These are phyloP conservation scores for Ramalina intermedia DNA, from an alignment of 495 filamentous ascomycete species.

Conservation along the genomic window DNA sequence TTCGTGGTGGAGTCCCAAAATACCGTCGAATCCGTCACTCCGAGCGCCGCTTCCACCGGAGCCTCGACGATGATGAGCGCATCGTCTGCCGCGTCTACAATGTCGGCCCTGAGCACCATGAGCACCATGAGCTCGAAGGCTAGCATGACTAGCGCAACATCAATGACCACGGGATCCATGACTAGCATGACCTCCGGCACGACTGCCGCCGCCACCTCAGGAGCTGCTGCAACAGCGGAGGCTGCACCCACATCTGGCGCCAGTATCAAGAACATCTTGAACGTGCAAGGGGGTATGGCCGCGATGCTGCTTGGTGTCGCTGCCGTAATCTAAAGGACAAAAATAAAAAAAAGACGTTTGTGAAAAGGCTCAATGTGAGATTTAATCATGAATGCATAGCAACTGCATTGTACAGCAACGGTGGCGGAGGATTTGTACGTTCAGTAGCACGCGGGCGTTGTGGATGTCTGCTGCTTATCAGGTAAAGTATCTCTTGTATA, in stretches of 20 bases:
- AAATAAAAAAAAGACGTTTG: background rate
- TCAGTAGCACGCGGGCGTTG: too few species aligned
- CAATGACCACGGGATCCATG: constrained; percentile 2
- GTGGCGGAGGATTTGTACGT: too few species aligned
- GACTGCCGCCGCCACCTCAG: background rate
- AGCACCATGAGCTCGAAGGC: background rate
- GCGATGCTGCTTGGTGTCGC: constrained; percentile 5
- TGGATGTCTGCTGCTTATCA: too few species aligned
- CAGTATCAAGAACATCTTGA: background rate
- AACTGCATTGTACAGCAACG: too few species aligned
- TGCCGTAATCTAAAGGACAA: background rate
- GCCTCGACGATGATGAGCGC: constrained; percentile 13
- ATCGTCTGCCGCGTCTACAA: background rate
- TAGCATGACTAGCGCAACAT: background rate
- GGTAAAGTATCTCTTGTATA: too few species aligned
- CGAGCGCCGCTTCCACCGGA: constrained; percentile 22
- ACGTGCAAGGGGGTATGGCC: constrained; percentile 4
- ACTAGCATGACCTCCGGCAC: constrained; percentile 1
- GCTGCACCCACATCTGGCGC: constrained; percentile 3
- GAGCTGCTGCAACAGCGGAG: background rate
- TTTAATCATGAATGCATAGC: too few species aligned
- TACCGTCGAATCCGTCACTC: constrained; percentile 20
- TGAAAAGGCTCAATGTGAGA: too few species aligned
- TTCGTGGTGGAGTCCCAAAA: constrained; percentile 40
- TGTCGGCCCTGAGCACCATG: background rate